Percentiles rank a stretch among this genome's conserved stretches.
phyloP scores from a whole-genome alignment of 1,139 yeast species.

The Blastobotrys serpentis region DNA sequence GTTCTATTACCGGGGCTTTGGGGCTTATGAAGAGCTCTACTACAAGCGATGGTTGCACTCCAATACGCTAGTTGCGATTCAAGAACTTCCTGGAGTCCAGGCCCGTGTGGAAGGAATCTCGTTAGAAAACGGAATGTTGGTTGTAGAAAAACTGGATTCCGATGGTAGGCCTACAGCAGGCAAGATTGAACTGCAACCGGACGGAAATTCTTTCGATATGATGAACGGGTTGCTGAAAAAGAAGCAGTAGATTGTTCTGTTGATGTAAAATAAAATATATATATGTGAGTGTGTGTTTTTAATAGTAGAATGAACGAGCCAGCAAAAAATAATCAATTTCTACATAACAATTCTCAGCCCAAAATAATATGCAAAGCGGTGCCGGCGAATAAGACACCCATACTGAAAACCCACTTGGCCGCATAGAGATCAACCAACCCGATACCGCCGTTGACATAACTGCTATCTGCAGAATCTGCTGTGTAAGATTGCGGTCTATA shows the following conservation, averaged over 20 bases:
- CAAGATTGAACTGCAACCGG: constrained; percentile 78
- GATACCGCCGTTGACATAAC: constrained; percentile 16
- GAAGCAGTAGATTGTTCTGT: constrained; percentile 26
- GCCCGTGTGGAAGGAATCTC: constrained; percentile 82
- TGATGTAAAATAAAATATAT: background rate
- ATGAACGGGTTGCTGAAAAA: constrained; percentile 85
- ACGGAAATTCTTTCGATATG: constrained; percentile 96
- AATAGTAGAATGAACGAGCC: background rate
- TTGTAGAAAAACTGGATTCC: constrained; percentile 63
- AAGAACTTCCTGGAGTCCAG: constrained; percentile 48
- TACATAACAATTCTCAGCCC: constrained; percentile 2
- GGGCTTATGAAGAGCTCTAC: constrained; percentile 67
- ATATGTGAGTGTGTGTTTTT: background rate
- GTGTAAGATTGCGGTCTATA: constrained; percentile 40
- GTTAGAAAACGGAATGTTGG: constrained; percentile 74
- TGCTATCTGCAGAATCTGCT: constrained; percentile 32
- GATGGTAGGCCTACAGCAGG: constrained; percentile 50
- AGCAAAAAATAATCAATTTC: background rate
- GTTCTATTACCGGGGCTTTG: constrained; percentile 65
- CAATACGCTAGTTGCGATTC: constrained; percentile 56
- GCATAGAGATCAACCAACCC: constrained; percentile 13
- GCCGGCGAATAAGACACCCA: constrained; percentile 16
- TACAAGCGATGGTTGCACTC: constrained; percentile 85
- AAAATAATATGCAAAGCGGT: constrained; percentile 19
- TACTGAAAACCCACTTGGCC: constrained; percentile 18